Percentiles rank a stretch among this genome's conserved stretches.
Conservation (phyloP, 306 rosid genomes). For the Urtica urens region DNA sequence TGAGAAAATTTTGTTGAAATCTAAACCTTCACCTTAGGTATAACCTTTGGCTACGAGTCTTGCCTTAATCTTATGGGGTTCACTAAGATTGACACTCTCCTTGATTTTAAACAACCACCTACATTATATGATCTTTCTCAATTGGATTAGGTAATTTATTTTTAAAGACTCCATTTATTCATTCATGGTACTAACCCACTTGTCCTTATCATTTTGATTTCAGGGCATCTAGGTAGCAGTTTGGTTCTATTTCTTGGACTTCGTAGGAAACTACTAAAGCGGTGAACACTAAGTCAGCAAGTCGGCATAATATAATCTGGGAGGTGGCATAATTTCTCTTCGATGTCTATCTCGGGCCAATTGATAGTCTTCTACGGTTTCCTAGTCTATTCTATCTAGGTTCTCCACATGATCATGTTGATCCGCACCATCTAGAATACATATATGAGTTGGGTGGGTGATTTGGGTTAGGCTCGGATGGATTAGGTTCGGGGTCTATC, state of each 20-base stretch:
- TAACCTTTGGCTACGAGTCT: no score
- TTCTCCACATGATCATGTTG: no score
- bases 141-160: neutral
- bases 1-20: neutral
- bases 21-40: neutral
- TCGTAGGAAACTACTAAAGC: neutral
- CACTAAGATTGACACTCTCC: no score
- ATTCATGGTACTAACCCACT: neutral
- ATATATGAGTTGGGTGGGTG: neutral
- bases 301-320: neutral
- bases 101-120: no score
- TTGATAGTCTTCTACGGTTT: no score
- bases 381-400: no score
- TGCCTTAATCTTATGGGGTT: no score
- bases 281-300: neutral
- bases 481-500: neutral
- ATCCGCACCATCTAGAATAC: no score
- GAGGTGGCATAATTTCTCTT: no score
- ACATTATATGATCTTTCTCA: neutral
- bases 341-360: no score
- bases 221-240: neutral
- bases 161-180: neutral
- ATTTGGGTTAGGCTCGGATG: neutral
- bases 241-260: neutral
- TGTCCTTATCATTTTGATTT: neutral